Percentiles rank a stretch among this genome's conserved stretches.
phyloP scores from a whole-genome alignment of 768 basidiomycete genomes.

The Dictyophora rubrovolvata region DNA sequence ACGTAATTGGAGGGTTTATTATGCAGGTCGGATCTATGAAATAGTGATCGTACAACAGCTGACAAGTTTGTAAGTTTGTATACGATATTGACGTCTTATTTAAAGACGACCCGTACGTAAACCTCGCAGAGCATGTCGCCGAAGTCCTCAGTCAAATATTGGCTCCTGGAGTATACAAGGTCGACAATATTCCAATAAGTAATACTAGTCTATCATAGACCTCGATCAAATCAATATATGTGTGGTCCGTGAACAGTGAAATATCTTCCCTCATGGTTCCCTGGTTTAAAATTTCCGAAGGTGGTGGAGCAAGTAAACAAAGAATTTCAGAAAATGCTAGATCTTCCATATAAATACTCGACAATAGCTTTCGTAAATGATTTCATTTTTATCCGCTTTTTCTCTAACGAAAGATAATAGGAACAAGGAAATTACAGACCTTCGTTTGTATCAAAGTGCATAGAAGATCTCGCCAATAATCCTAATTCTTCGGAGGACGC shows the following conservation, averaged over 20 bases:
- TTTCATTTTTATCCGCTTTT: no score
- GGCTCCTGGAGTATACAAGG: slow-evolving; percentile 1
- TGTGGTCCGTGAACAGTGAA: not conserved
- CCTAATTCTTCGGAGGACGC: no score
- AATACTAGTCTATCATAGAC: not conserved
- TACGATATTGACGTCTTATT: slow-evolving; percentile 9
- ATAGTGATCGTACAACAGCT: not conserved
- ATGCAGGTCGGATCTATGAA: slow-evolving; percentile 4
- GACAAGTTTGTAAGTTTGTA: slow-evolving; percentile 6
- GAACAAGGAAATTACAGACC: no score
- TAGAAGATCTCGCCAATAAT: no score
- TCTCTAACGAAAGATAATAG: no score
- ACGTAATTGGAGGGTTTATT: slow-evolving; percentile 18
- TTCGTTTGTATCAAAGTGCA: no score
- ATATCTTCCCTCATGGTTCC: slow-evolving; percentile 10
- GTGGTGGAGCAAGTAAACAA: no score
- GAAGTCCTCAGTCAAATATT: not conserved
- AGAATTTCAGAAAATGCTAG: no score
- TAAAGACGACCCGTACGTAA: slow-evolving; percentile 9
- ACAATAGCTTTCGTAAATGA: no score
- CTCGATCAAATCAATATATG: not conserved
- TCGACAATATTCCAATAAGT: not conserved
- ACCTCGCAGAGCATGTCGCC: not conserved
- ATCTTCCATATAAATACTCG: no score
- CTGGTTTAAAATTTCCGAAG: slow-evolving; percentile 7